Percentiles rank a stretch among this genome's conserved stretches.
Evolutionary conservation across 192 early-diverging fungal genomes (phyloP).

Genomic region (Coemansia sp.): DNA sequence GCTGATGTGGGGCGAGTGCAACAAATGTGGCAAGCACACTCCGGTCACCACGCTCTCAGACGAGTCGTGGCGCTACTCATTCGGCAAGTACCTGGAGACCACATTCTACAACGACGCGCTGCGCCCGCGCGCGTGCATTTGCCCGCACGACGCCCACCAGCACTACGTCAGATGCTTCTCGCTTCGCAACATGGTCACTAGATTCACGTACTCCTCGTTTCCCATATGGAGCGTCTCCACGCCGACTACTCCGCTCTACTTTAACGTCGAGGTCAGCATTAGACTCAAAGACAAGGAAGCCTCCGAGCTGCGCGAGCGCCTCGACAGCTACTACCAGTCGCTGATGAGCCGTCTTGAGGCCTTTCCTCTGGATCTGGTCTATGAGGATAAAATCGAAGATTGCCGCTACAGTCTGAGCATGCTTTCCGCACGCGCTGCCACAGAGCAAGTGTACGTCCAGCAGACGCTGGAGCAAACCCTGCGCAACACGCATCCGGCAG

Average conservation of each 20-base stretch:
- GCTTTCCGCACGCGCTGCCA: conserved; percentile 66
- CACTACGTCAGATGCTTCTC: conserved; percentile 87
- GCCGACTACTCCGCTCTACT: conserved; percentile 44
- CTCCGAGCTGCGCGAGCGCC: conserved; percentile 63
- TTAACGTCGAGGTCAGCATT: conserved; percentile 58
- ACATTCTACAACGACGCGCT: conserved; percentile 78
- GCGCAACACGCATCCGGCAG: conserved; percentile 71
- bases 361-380: conserved; percentile 78
- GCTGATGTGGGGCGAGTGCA: conserved; percentile 90
- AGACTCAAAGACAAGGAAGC: conserved; percentile 76
- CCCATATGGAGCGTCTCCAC: conserved; percentile 42
- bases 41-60: conserved; percentile 78
- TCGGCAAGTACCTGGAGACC: conserved; percentile 95
- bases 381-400: conserved; percentile 63
- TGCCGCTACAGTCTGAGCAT: conserved; percentile 72
- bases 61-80: conserved; percentile 90
- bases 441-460: conserved; percentile 78
- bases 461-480: conserved; percentile 84
- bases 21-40: conserved; percentile 67
- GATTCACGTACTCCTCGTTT: conserved; percentile 66
- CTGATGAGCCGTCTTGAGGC: conserved; percentile 75
- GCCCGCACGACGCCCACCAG: conserved; percentile 78
- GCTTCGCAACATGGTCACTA: conserved; percentile 70
- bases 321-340: conserved; percentile 85
- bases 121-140: conserved; percentile 65